phyloP scores from a whole-genome alignment of 192 early-diverging fungal genomes.

The Fimicolochytrium jonesii region DNA sequence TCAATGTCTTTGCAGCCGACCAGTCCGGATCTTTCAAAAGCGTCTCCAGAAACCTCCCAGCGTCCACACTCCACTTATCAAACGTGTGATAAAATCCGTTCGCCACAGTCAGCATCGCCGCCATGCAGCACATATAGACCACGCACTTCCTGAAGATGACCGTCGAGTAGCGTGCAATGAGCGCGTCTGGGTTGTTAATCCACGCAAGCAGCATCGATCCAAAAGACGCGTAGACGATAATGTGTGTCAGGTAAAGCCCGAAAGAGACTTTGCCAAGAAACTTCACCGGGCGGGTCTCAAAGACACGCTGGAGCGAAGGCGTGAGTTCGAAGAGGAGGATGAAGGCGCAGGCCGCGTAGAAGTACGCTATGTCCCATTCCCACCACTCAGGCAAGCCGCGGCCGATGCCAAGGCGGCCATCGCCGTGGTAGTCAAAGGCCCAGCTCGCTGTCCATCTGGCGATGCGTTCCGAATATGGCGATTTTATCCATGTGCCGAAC shows the following conservation, averaged over 20 bases:
- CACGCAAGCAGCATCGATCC: not conserved
- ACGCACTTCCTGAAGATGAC: not conserved
- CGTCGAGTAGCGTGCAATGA: no score
- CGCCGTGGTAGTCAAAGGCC: no score
- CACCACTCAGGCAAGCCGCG: not conserved
- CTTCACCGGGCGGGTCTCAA: not conserved
- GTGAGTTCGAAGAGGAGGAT: slow-evolving; percentile 10
- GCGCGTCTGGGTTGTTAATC: no score
- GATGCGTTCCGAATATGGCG: no score
- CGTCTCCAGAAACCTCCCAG: not conserved
- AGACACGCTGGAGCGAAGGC: slow-evolving; percentile 3
- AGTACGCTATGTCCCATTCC: not conserved
- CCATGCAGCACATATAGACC: not conserved
- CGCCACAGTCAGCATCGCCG: not conserved
- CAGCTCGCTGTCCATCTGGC: no score
- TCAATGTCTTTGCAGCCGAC: no score
- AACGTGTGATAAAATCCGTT: slow-evolving; percentile 1
- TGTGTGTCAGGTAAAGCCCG: slow-evolving; percentile 10
- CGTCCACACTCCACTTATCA: slow-evolving; percentile 4
- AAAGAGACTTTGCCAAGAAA: slow-evolving; percentile 16
- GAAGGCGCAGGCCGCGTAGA: not conserved
- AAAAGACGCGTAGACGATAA: not conserved
- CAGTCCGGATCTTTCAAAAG: not conserved
- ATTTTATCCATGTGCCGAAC: no score
- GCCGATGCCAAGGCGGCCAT: no score